These are phyloP conservation scores for Bipolaris victoriae DNA, from an alignment of 2,329 filamentous ascomycete species.

Conservation along the genomic window DNA sequence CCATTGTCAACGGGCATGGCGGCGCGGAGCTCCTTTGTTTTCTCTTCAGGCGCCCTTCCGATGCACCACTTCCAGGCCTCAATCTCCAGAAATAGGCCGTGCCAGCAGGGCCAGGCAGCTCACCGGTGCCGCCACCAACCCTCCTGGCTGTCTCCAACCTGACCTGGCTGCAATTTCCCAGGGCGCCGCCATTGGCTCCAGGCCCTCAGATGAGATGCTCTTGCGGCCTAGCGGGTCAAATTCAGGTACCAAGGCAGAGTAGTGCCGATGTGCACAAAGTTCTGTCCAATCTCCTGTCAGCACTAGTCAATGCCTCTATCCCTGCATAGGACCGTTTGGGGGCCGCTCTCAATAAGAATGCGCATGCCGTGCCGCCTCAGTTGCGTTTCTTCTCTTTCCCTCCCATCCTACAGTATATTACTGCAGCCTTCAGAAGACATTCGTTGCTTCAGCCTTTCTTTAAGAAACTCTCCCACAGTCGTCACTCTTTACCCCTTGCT, in stretches of 20 bases:
- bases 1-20: not conserved
- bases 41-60: slow-evolving; percentile 14
- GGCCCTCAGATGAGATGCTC: not conserved
- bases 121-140: slow-evolving; percentile 15
- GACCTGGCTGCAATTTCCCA: slow-evolving; percentile 22
- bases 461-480: slow-evolving; percentile 22
- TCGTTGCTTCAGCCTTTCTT: slow-evolving; percentile 39
- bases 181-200: slow-evolving; percentile 21
- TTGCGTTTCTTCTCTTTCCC: slow-evolving; percentile 12
- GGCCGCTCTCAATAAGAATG: slow-evolving; percentile 29
- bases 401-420: slow-evolving; percentile 14
- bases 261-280: slow-evolving; percentile 1
- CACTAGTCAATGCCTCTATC: slow-evolving; percentile 12
- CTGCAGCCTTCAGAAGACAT: slow-evolving; percentile 26
- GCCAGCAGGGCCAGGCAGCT: slow-evolving; percentile 8
- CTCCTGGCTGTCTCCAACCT: slow-evolving; percentile 22
- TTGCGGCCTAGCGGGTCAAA: slow-evolving; percentile 6
- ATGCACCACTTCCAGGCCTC: slow-evolving; percentile 7
- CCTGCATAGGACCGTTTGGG: slow-evolving; percentile 11
- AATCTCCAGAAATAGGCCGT: slow-evolving; percentile 20
- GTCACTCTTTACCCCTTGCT: slow-evolving; percentile 26
- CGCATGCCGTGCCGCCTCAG: slow-evolving; percentile 6
- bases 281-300: slow-evolving; percentile 14
- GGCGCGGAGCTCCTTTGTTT: slow-evolving; percentile 4
- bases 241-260: slow-evolving; percentile 5